Conservation (phyloP, 495 filamentous ascomycete genomes). For the Aspergillus nanangensis region DNA sequence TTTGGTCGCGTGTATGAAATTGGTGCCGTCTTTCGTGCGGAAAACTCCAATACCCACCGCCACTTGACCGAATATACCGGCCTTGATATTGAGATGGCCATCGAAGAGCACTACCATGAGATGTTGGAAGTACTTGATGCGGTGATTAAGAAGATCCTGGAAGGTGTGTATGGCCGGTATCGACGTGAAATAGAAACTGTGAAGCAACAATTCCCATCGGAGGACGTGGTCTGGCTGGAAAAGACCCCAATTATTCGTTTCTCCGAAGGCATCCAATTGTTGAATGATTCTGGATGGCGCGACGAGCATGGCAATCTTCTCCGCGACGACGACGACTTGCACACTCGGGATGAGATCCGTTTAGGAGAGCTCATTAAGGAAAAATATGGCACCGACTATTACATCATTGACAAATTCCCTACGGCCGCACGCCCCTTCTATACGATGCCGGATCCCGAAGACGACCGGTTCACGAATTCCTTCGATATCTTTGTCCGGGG, state of each 20-base stretch:
- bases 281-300: conserved; percentile 76
- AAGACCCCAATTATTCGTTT: conserved; percentile 80
- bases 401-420: conserved; percentile 93
- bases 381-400: conserved; percentile 87
- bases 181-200: conserved; percentile 65
- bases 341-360: conserved; percentile 82
- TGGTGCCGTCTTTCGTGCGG: conserved; percentile 85
- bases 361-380: conserved; percentile 78
- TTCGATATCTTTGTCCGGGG: conserved; percentile 95
- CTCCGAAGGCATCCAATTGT: conserved; percentile 69
- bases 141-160: conserved; percentile 79
- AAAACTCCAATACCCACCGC: conserved; percentile 91
- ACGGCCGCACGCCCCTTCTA: conserved; percentile 83
- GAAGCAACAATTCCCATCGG: conserved; percentile 61
- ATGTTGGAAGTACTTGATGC: conserved; percentile 71
- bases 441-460: conserved; percentile 80
- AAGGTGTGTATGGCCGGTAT: conserved; percentile 59
- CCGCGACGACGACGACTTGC: conserved; percentile 69
- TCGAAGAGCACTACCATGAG: conserved; percentile 85
- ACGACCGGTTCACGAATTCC: conserved; percentile 75
- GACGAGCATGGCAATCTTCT: conserved; percentile 69
- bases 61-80: conserved; percentile 97
- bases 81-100: conserved; percentile 94
- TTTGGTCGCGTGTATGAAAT: conserved; percentile 85
- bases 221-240: conserved; percentile 73